phyloP scores from a whole-genome alignment of 2,329 filamentous ascomycete genomes.

The Cladosporium sp. region DNA sequence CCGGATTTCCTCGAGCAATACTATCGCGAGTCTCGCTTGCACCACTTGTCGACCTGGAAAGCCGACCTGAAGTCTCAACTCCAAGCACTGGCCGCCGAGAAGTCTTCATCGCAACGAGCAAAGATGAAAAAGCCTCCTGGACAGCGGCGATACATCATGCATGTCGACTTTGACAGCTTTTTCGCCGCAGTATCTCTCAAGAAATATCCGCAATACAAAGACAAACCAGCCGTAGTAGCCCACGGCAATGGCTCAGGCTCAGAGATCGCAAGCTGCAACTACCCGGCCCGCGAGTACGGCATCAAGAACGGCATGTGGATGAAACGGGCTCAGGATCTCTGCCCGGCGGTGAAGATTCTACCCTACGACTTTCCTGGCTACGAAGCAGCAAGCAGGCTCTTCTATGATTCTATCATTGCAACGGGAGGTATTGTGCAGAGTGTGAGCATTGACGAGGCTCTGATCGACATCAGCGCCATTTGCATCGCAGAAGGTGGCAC shows the following conservation, averaged over 20 bases:
- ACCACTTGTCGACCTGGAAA: slow-evolving; percentile 96
- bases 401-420: slow-evolving; percentile 78
- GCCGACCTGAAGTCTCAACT: slow-evolving; percentile 85
- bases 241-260: slow-evolving; percentile 81
- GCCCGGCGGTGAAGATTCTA: slow-evolving; percentile 80
- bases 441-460: slow-evolving; percentile 92
- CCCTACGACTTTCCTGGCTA: slow-evolving; percentile 95
- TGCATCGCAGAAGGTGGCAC: slow-evolving; percentile 63
- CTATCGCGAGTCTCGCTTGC: slow-evolving; percentile 89
- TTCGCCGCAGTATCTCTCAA: slow-evolving; percentile 90
- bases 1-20: slow-evolving; percentile 92
- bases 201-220: slow-evolving; percentile 65
- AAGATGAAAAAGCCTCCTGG: slow-evolving; percentile 55
- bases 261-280: slow-evolving; percentile 97
- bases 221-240: slow-evolving; percentile 82
- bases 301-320: slow-evolving; percentile 99
- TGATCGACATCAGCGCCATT: slow-evolving; percentile 73
- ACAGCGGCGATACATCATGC: slow-evolving; percentile 75
- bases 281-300: slow-evolving; percentile 77
- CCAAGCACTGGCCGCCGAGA: slow-evolving; percentile 73
- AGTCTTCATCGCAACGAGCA: slow-evolving; percentile 47
- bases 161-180: slow-evolving; percentile 98
- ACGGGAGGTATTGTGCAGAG: slow-evolving; percentile 85
- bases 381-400: slow-evolving; percentile 80
- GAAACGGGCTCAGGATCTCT: slow-evolving; percentile 78